Evolutionary conservation across 306 rosid species (phyloP).

Genomic region (Glycine latifolia): DNA sequence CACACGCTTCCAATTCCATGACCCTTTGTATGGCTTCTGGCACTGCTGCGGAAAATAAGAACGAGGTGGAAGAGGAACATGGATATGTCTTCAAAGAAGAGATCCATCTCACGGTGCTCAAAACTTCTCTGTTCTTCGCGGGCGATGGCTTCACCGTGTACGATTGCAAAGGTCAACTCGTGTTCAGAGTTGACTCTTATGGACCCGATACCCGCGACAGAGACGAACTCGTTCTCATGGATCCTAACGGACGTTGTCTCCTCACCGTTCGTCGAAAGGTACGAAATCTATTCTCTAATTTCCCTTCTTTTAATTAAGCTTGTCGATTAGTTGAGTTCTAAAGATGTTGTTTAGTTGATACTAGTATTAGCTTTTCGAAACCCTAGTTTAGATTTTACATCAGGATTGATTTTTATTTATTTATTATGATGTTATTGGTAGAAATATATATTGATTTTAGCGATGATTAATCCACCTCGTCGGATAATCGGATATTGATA

Average conservation of each 20-base stretch:
- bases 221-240: conserved; percentile 89
- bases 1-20: background rate
- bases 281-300: background rate
- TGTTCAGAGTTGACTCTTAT: conserved; percentile 89
- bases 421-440: no score
- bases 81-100: conserved; percentile 61
- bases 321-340: no score
- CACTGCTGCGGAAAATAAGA: conserved; percentile 46
- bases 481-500: no score
- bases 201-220: conserved; percentile 69
- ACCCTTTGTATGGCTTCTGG: background rate
- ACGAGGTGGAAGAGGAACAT: conserved; percentile 38
- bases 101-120: conserved; percentile 75
- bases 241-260: conserved; percentile 76
- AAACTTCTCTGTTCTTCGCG: conserved; percentile 83
- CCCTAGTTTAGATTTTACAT: no score
- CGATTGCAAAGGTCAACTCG: conserved; percentile 66
- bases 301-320: no score
- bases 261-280: conserved; percentile 97
- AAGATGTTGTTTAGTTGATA: no score
- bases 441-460: no score
- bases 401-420: no score
- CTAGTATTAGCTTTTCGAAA: no score
- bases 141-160: conserved; percentile 91
- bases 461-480: no score